phyloP scores from a whole-genome alignment of 192 early-diverging fungal species.

The Spinellus fusiger region DNA sequence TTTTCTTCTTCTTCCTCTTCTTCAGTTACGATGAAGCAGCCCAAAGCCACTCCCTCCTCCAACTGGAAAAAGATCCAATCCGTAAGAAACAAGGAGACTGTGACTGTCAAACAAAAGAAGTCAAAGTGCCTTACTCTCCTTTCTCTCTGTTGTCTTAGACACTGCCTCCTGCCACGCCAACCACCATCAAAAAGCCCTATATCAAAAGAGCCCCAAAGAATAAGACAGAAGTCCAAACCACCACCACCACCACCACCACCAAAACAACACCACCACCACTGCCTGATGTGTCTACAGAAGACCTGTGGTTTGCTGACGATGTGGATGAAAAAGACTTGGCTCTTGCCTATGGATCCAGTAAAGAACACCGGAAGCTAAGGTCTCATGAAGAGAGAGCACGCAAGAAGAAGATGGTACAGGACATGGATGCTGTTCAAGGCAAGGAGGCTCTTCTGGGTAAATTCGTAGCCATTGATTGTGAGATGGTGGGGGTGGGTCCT shows the following conservation, averaged over 20 bases:
- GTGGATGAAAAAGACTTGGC: slow-evolving; percentile 42
- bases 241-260: slow-evolving; percentile 7
- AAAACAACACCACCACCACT: slow-evolving; percentile 2
- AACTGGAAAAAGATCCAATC: slow-evolving; percentile 46
- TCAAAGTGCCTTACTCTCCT: neutral
- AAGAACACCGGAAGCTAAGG: slow-evolving; percentile 21
- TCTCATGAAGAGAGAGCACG: slow-evolving; percentile 19
- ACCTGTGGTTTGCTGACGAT: slow-evolving; percentile 50
- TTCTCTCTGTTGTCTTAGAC: slow-evolving; percentile 5
- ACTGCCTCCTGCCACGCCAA: slow-evolving; percentile 12
- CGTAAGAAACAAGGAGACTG: slow-evolving; percentile 11
- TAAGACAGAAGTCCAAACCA: slow-evolving; percentile 13
- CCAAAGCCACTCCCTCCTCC: slow-evolving; percentile 35
- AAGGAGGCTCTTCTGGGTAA: slow-evolving; percentile 56
- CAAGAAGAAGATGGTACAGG: slow-evolving; percentile 26
- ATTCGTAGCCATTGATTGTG: slow-evolving; percentile 95
- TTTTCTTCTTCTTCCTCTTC: slow-evolving; percentile 1
- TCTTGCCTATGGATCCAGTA: slow-evolving; percentile 36
- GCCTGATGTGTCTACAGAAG: neutral
- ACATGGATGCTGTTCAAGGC: slow-evolving; percentile 22
- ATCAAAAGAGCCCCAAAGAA: slow-evolving; percentile 7
- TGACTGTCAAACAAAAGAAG: neutral
- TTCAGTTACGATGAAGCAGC: neutral
- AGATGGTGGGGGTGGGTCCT: slow-evolving; percentile 96
- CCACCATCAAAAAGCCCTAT: slow-evolving; percentile 26